phyloP scores from a whole-genome alignment of 1,284 basidiomycete genomes.

The Coriolopsis trogii region DNA sequence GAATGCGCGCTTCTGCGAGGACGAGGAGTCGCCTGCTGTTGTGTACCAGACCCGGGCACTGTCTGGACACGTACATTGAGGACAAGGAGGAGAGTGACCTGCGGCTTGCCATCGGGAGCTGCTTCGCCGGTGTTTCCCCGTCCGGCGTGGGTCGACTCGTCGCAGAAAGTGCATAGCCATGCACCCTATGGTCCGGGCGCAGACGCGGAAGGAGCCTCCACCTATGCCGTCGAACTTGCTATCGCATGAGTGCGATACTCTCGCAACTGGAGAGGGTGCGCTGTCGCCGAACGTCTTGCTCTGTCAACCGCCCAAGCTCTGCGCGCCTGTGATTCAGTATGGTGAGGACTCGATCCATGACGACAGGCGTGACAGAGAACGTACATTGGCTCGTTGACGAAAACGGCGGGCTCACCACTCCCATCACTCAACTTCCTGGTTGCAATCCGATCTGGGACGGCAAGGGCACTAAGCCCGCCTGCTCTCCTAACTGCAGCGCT shows the following conservation, averaged over 20 bases:
- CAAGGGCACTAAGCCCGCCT: slow-evolving; percentile 23
- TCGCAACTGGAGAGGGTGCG: not conserved
- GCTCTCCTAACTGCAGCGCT: slow-evolving; percentile 8
- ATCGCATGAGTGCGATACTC: not conserved
- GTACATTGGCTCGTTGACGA: no score
- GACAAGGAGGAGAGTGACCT: slow-evolving; percentile 21
- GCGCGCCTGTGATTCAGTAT: no score
- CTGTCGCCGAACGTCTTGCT: slow-evolving; percentile 23
- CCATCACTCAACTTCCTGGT: no score
- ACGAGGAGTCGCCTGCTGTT: slow-evolving; percentile 31
- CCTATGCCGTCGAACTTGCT: slow-evolving; percentile 3
- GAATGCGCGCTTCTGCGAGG: slow-evolving; percentile 41
- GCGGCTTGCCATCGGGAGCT: slow-evolving; percentile 23
- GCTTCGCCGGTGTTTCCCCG: slow-evolving; percentile 21
- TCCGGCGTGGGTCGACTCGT: not conserved
- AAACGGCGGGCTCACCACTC: no score
- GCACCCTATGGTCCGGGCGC: slow-evolving; percentile 30
- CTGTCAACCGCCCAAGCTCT: slow-evolving; percentile 27
- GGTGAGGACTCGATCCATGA: slow-evolving; percentile 12
- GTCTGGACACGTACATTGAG: slow-evolving; percentile 16
- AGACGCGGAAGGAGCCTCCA: slow-evolving; percentile 27
- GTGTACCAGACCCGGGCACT: slow-evolving; percentile 15
- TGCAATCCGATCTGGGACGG: slow-evolving; percentile 33
- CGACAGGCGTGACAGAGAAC: slow-evolving; percentile 8
- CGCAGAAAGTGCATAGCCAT: slow-evolving; percentile 13